Base-by-base conservation (phyloP, 116 monocot genomes). In the Cymodocea nodosa region DNA sequence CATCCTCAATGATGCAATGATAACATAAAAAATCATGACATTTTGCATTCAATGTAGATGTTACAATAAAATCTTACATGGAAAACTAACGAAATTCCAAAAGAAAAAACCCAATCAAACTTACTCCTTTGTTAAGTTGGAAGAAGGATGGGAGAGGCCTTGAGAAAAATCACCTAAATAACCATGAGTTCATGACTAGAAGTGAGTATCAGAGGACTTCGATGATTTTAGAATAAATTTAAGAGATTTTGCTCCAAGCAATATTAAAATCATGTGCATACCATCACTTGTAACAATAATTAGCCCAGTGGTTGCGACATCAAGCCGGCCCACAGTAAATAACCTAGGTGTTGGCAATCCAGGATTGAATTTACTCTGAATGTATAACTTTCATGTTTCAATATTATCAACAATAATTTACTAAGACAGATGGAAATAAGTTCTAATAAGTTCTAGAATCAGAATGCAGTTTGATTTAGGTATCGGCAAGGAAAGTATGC, bases 261-360 rank as follows among this genome's bases (percentile, higher is more conserved):
- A 3, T 35, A 64, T 65, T 51, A n/a, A n/a, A 37, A 7, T 64
- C 53, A 30, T 37, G 2, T 17, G 67, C 56, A 67, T 87, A 97
- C 91, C 87, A 73, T 97, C 90, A 81, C 88, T 97, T 35, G 91
- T 90, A 51, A 97, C 80, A 70, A 97, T 78, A 68, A 87, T 97
- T 56, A 97, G 71, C 13, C 85, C 90, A 73, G 80, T 79, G 66
- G 97, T 97, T 58, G 91, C 87, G 80, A 97, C 97, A 78, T 97
- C 97, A 65, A 91, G 88, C 30, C 97, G 88, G 18, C 97, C 97
- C 25, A 91, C 89, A 55, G 88, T 98, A 72, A 88, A 98, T 35
- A 98, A 76, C 25, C 80, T 73, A 35, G 91, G 97, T 74, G 80
- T 84, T 73, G 91, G 92, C 53, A 86, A 49, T 65, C 97, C 92